A percentile compares a stretch with the other conserved stretches of the same genome.
Evolutionary conservation across 2,329 filamentous ascomycete species (phyloP).

Genomic region (Aspergillus sp.): DNA sequence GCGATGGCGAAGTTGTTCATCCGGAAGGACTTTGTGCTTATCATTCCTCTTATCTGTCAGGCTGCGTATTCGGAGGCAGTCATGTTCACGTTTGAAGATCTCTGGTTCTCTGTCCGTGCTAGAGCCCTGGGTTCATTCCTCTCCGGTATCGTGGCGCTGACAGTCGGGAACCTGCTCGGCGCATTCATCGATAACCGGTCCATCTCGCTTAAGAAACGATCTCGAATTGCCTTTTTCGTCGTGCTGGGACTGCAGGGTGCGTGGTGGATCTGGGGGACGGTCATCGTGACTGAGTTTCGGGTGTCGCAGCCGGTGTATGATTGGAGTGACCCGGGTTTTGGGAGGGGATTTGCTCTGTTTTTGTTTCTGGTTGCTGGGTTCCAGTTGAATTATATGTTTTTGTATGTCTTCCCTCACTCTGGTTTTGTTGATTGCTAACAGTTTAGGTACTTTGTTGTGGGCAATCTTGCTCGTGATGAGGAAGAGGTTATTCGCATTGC

Average conservation of each 20-base stretch:
- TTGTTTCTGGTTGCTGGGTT: constrained; percentile 64
- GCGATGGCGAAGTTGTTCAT: constrained; percentile 56
- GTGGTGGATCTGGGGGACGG: constrained; percentile 69
- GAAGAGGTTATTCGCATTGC: constrained; percentile 64
- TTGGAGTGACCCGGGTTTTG: constrained; percentile 62
- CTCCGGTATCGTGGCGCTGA: constrained; percentile 62
- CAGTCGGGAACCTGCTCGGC: constrained; percentile 62
- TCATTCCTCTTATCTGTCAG: constrained; percentile 65
- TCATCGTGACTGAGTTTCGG: constrained; percentile 59
- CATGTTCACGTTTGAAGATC: constrained; percentile 63
- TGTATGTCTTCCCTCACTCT: constrained; percentile 42
- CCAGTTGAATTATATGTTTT: constrained; percentile 68
- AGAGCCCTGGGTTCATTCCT: constrained; percentile 68
- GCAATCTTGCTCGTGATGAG: constrained; percentile 58
- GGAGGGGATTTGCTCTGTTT: constrained; percentile 62
- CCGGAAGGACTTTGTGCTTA: constrained; percentile 57
- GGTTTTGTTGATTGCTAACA: not conserved
- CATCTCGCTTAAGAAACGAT: constrained; percentile 51
- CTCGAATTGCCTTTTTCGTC: constrained; percentile 52
- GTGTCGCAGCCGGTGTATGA: constrained; percentile 58
- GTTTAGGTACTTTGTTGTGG: constrained; percentile 63
- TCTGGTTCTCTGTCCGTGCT: constrained; percentile 67
- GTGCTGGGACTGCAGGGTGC: constrained; percentile 54
- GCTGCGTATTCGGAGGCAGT: constrained; percentile 68
- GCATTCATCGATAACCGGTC: constrained; percentile 58